Percentiles rank a stretch among this genome's conserved stretches.
Conservation (phyloP, 805 yeast genomes). For the Zygotorulaspora sp. region DNA sequence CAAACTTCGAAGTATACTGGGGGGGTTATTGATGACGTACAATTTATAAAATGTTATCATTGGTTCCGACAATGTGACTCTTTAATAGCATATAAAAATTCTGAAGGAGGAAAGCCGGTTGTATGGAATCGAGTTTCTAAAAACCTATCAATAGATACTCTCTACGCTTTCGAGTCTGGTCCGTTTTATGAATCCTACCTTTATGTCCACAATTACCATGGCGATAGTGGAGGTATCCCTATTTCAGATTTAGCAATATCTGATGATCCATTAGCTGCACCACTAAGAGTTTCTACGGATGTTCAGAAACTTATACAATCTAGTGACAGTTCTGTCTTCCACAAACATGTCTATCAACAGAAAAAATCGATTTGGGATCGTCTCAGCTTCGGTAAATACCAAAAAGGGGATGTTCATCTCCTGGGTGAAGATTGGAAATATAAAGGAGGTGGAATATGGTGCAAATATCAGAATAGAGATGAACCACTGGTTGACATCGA, state of each 20-base stretch:
- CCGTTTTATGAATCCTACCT: slow-evolving; percentile 24
- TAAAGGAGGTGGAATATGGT: slow-evolving; percentile 53
- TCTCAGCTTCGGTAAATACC: slow-evolving; percentile 3
- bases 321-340: slow-evolving; percentile 34
- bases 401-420: slow-evolving; percentile 2
- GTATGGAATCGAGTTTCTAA: slow-evolving; percentile 29
- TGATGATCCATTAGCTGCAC: slow-evolving; percentile 34
- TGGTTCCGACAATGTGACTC: slow-evolving; percentile 32
- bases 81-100: slow-evolving; percentile 13
- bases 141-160: slow-evolving; percentile 22
- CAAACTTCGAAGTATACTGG: slow-evolving; percentile 24
- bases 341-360: slow-evolving; percentile 24
- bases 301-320: slow-evolving; percentile 24
- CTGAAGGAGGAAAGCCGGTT: slow-evolving; percentile 6
- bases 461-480: slow-evolving; percentile 40
- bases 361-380: slow-evolving; percentile 4
- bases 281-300: slow-evolving; percentile 38
- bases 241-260: slow-evolving; percentile 45
- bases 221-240: slow-evolving; percentile 25
- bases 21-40: slow-evolving; percentile 33
- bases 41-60: slow-evolving; percentile 28
- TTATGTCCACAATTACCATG: slow-evolving; percentile 25
- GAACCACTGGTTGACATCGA: slow-evolving; percentile 43
- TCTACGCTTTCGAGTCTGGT: slow-evolving; percentile 13
- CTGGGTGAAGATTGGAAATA: slow-evolving; percentile 40